Conservation (phyloP, 148 eudicot species). For the Agrostemma githago region DNA sequence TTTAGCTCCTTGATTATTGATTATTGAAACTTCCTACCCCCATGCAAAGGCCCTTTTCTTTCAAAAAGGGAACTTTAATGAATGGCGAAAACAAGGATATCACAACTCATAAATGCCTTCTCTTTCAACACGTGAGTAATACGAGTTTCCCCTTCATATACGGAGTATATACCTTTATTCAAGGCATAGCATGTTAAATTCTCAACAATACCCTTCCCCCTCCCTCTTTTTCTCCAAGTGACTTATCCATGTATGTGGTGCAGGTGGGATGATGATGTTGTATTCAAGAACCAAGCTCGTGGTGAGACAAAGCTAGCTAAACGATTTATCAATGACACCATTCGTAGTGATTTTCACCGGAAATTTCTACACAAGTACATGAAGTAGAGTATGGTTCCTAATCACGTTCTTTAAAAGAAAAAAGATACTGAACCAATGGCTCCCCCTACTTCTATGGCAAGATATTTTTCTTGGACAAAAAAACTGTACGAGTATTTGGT, state of each 20-base stretch:
- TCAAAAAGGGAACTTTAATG: neutral
- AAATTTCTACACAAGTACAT: constrained; percentile 94
- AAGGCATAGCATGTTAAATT: neutral
- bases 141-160: too few relatives aligned
- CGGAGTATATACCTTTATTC: neutral
- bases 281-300: constrained; percentile 96
- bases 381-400: constrained; percentile 39
- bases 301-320: constrained; percentile 84
- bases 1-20: neutral
- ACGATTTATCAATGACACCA: constrained; percentile 94
- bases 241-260: neutral
- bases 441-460: neutral
- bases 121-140: neutral
- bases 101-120: too few relatives aligned
- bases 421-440: neutral
- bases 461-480: neutral
- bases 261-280: constrained; percentile 99
- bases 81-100: neutral
- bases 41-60: neutral
- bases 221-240: neutral
- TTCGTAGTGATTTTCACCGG: constrained; percentile 86
- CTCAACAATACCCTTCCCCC: neutral
- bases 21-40: neutral
- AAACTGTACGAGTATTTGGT: too few relatives aligned
- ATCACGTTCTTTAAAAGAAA: neutral